Percentiles rank a stretch among this genome's conserved stretches.
Conservation (phyloP, 169 alveolate genomes). For the Babesia sp. region DNA sequence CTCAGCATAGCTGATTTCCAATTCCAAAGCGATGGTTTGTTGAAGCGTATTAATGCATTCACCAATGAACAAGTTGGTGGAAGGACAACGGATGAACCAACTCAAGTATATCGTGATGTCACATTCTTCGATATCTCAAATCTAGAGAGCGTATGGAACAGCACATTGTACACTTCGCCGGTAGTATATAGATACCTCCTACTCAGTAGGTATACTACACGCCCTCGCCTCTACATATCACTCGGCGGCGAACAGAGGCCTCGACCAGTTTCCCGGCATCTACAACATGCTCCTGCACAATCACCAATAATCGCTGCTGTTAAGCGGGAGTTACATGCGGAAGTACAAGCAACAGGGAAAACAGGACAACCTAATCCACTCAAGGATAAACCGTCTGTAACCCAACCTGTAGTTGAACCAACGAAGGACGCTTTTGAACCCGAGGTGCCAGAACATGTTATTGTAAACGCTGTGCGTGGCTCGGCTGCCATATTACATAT, state of each 20-base stretch:
- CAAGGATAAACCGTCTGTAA: not conserved
- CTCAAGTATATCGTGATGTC: not conserved
- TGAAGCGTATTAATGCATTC: conserved; percentile 14
- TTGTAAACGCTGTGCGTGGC: conserved; percentile 17
- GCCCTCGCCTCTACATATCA: not conserved
- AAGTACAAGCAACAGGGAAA: not conserved
- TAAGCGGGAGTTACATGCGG: not conserved
- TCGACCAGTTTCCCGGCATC: not conserved
- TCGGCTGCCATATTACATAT: conserved; percentile 27
- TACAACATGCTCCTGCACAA: not conserved
- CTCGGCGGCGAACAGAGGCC: not conserved
- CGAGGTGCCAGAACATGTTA: conserved; percentile 2
- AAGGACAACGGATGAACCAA: not conserved
- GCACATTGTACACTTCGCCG: conserved; percentile 33
- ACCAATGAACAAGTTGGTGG: not conserved
- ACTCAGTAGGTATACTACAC: not conserved
- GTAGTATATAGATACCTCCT: conserved; percentile 22
- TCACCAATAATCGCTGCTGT: not conserved
- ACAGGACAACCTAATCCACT: not conserved
- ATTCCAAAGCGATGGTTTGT: conserved; percentile 2
- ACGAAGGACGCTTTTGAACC: not conserved
- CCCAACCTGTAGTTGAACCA: not conserved
- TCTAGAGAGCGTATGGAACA: conserved; percentile 20
- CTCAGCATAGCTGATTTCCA: conserved; percentile 24
- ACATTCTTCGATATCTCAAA: conserved; percentile 35